A percentile compares a stretch with the other conserved stretches of the same genome.
phyloP scores from a whole-genome alignment of 1,284 basidiomycete genomes.

The Trametes pubescens region DNA sequence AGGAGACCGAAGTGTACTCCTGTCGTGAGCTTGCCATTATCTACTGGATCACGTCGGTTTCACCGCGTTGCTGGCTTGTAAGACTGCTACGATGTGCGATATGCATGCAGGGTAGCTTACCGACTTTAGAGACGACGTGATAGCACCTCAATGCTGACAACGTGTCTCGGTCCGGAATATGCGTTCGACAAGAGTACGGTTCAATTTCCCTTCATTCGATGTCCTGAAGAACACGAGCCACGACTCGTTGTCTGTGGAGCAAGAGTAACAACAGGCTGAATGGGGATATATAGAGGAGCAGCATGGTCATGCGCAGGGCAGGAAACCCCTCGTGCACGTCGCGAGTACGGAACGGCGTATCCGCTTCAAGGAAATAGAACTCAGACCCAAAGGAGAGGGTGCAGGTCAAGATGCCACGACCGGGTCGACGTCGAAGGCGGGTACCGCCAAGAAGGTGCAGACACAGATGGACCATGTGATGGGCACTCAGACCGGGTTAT shows the following conservation, averaged over 20 bases:
- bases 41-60: no score
- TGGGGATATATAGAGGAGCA: conserved; percentile 25
- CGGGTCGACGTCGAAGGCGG: conserved; percentile 19
- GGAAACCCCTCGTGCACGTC: conserved; percentile 58
- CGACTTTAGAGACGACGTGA: no score
- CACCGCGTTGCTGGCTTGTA: no score
- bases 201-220: no score
- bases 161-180: no score
- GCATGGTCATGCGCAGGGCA: conserved; percentile 48
- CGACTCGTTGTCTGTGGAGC: background rate
- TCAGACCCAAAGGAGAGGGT: conserved; percentile 50
- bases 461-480: conserved; percentile 31
- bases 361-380: conserved; percentile 67
- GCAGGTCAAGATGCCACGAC: conserved; percentile 10
- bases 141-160: no score
- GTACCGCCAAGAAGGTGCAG: conserved; percentile 30
- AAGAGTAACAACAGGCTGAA: background rate
- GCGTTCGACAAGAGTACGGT: no score
- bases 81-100: no score
- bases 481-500: conserved; percentile 24
- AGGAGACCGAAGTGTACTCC: no score
- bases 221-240: background rate
- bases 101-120: no score
- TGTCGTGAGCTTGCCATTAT: no score
- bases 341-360: conserved; percentile 68